Percentiles rank a stretch among this genome's conserved stretches.
Conservation (phyloP, 2,329 filamentous ascomycete genomes). For the Fusarium equiseti region DNA sequence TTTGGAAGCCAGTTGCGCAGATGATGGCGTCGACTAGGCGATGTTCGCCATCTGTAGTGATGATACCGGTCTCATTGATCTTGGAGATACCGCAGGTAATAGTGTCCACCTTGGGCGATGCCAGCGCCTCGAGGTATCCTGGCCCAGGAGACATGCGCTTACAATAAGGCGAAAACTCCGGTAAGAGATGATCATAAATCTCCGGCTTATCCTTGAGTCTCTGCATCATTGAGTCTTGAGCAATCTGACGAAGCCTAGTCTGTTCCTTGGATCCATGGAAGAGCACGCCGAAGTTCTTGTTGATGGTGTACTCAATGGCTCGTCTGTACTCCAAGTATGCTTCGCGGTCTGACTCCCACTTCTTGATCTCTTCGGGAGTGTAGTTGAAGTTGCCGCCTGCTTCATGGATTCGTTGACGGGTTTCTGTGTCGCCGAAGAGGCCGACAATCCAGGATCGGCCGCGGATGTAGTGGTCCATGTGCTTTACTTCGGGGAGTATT, state of each 20-base stretch:
- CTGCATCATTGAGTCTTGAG: constrained; percentile 9
- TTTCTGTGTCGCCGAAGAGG: constrained; percentile 11
- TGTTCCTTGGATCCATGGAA: constrained; percentile 11
- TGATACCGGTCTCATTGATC: not conserved
- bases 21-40: constrained; percentile 6
- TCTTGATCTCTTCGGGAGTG: not conserved
- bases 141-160: constrained; percentile 20
- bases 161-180: constrained; percentile 19
- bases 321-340: constrained; percentile 13
- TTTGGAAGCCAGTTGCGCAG: constrained; percentile 21
- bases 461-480: constrained; percentile 25
- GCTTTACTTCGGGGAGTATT: constrained; percentile 2
- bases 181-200: constrained; percentile 7
- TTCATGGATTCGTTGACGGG: constrained; percentile 5
- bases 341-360: constrained; percentile 15
- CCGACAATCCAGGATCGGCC: constrained; percentile 16
- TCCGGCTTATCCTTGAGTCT: constrained; percentile 1
- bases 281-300: constrained; percentile 16
- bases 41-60: not conserved
- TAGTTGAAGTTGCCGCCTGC: constrained; percentile 18
- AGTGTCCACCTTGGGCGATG: constrained; percentile 16
- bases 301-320: constrained; percentile 14
- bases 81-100: constrained; percentile 3
- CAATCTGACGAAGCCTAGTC: not conserved
- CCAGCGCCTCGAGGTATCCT: constrained; percentile 12